phyloP scores from a whole-genome alignment of 2,329 filamentous ascomycete species.

The Acarospora socialis region DNA sequence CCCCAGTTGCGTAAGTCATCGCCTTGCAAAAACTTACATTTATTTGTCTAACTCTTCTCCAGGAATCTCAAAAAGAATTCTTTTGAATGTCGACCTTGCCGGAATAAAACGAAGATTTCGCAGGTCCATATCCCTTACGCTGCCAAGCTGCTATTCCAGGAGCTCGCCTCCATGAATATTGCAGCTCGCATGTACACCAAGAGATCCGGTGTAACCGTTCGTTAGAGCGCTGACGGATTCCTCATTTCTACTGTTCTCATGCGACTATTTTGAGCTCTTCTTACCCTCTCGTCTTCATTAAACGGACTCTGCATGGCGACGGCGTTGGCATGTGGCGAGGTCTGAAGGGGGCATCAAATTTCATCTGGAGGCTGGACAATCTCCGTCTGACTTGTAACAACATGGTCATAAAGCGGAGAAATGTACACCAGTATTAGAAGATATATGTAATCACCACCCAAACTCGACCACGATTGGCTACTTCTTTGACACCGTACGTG shows the following conservation, averaged over 20 bases:
- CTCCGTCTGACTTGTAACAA: too few relatives aligned
- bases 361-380: too few relatives aligned
- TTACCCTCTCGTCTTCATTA: too few relatives aligned
- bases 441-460: too few relatives aligned
- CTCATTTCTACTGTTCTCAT: background rate
- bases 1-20: conserved; percentile 80
- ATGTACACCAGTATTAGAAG: too few relatives aligned
- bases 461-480: too few relatives aligned
- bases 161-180: conserved; percentile 96
- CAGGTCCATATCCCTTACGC: conserved; percentile 97
- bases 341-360: too few relatives aligned
- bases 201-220: conserved; percentile 58
- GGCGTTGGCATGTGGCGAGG: too few relatives aligned
- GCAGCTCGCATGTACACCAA: conserved; percentile 94
- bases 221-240: conserved; percentile 33
- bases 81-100: conserved; percentile 93
- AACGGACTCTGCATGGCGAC: too few relatives aligned
- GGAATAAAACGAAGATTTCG: conserved; percentile 98
- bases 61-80: conserved; percentile 90
- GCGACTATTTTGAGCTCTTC: too few relatives aligned
- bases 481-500: too few relatives aligned
- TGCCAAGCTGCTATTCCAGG: conserved; percentile 95
- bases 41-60: conserved; percentile 18
- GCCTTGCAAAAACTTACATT: conserved; percentile 1
- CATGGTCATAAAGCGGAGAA: too few relatives aligned